Evolutionary conservation across 1,284 basidiomycete genomes (phyloP).

Genomic region (Cystobasidium slooffiae): DNA sequence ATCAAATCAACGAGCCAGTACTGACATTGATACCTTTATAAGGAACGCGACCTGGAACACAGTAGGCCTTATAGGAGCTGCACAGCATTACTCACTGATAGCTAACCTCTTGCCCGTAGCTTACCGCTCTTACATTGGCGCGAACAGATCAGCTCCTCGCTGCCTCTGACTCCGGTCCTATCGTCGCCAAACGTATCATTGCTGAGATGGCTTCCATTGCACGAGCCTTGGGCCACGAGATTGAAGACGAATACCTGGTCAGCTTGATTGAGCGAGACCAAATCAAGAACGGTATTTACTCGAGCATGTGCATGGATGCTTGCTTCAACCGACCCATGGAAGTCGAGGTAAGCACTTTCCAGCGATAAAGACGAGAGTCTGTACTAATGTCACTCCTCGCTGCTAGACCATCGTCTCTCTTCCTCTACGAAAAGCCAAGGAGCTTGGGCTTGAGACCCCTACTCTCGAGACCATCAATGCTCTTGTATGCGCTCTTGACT

Average conservation of each 20-base stretch:
- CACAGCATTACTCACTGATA: too few species aligned
- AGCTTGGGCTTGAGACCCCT: constrained; percentile 54
- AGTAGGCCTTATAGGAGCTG: too few species aligned
- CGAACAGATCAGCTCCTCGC: constrained; percentile 32
- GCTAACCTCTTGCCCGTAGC: constrained; percentile 31
- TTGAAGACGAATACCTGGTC: constrained; percentile 46
- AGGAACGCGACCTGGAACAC: constrained; percentile 56
- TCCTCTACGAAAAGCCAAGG: constrained; percentile 57
- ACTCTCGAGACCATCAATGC: constrained; percentile 44
- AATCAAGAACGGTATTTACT: constrained; percentile 44
- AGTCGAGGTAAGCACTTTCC: constrained; percentile 53
- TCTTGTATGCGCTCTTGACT: constrained; percentile 44
- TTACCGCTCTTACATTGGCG: constrained; percentile 14
- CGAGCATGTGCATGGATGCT: constrained; percentile 46
- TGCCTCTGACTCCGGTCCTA: constrained; percentile 45
- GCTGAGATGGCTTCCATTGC: constrained; percentile 46
- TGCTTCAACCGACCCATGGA: constrained; percentile 55
- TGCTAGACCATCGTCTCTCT: constrained; percentile 57
- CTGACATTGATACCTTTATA: background rate
- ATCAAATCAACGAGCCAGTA: background rate
- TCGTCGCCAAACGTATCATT: constrained; percentile 43
- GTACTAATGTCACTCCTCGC: background rate
- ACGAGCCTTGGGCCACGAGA: constrained; percentile 38
- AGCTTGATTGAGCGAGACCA: constrained; percentile 40
- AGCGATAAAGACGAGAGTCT: background rate